These are phyloP conservation scores for Leccinellum rugosiceps DNA, from an alignment of 768 basidiomycete genomes.

Conservation along the genomic window DNA sequence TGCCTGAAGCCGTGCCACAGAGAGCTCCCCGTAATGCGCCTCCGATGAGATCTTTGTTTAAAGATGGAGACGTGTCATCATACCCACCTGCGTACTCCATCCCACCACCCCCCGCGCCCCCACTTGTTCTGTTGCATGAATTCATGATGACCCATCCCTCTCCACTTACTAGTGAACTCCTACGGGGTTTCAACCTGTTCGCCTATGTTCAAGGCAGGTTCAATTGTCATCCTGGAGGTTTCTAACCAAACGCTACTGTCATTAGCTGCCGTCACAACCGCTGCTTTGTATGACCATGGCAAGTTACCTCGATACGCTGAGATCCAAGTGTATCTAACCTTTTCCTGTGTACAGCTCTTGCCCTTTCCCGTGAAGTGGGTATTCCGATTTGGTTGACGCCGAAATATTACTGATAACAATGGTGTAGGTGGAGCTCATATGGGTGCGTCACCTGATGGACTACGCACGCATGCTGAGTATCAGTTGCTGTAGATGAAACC, in stretches of 20 bases:
- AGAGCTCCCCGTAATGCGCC: background rate
- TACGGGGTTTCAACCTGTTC: constrained; percentile 10
- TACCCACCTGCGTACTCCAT: background rate
- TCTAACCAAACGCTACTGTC: constrained; percentile 4
- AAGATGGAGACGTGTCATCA: constrained; percentile 4
- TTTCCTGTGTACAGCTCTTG: constrained; percentile 16
- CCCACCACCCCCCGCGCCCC: background rate
- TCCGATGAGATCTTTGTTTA: constrained; percentile 15
- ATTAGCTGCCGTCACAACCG: constrained; percentile 28
- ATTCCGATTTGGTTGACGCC: background rate
- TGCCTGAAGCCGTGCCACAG: background rate
- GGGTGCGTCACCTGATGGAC: constrained; percentile 18
- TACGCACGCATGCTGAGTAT: background rate
- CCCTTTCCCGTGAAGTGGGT: constrained; percentile 28
- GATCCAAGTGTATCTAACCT: background rate
- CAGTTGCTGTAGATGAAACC: constrained; percentile 21
- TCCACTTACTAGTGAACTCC: background rate
- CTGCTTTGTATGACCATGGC: constrained; percentile 31
- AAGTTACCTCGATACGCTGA: background rate
- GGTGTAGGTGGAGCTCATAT: constrained; percentile 29
- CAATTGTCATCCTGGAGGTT: background rate
- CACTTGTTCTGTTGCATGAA: constrained; percentile 1
- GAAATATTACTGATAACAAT: background rate
- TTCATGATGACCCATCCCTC: constrained; percentile 27
- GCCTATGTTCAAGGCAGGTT: constrained; percentile 23